Evolutionary conservation across 225 moss, liverwort and hornwort species (phyloP), one percentile per base, ranked within the genome.

Genomic region (Straminergon stramineum): DNA sequence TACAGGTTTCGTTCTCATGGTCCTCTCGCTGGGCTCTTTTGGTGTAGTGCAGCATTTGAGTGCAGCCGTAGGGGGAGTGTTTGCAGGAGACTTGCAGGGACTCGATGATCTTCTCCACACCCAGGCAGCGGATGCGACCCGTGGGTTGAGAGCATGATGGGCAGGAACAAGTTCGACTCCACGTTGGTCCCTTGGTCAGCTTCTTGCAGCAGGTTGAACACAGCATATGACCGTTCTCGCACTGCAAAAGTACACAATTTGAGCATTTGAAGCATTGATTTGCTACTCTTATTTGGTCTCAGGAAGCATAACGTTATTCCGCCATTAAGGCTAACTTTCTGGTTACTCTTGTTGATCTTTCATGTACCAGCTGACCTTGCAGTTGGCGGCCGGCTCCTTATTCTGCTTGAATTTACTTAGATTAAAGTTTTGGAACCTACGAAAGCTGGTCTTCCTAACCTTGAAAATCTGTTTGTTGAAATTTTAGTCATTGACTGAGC

Each of bases 201-300:
- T 82, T 88, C 76, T 87, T 88, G 76, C 87, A 87, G 27, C 88
- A 92, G 30, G 76, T 62, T 23, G 85, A 81, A 69, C 92, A 88
- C 22, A 90, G 87, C 51, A 90, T 85, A 82, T 92, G 89, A 15
- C 90, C 76, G 56, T 90, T 92, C 82, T 82, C 77, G 64, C 90
- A 92, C 90, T 92, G 68, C 71, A 43, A 32, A 58, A 57, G 6
- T 17, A 39, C 80, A 26, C 58, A 39, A 39, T 28, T 57, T 43
- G 13, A 31, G 61, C 61, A 31, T 57, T 79, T 17, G n/a, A 57
- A 57, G 17, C 79, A n/a, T 57, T 17, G 6, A 23, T 56, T 79
- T 56, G 22, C 24, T 56, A 10, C 26, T 20, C 28, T 30, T 41
- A 41, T 11, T 5, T n/a, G 57, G 57, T n/a, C 57, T 17, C 16